Conservation (phyloP, 441 rosid genomes). For the Manihot esculenta region DNA sequence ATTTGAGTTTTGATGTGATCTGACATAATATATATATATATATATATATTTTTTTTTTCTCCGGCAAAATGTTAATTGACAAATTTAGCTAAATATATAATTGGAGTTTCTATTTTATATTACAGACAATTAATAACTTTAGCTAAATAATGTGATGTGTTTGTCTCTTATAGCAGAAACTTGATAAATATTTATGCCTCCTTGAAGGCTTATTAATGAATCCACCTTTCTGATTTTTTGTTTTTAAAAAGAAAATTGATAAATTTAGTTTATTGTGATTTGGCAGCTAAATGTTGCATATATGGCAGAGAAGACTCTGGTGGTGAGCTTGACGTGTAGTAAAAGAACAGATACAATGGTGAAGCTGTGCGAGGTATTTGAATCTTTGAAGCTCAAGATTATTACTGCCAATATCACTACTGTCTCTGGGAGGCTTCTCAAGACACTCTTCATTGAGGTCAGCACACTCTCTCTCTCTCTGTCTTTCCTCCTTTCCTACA, state of each 20-base stretch:
- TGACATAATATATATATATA: too few relatives aligned
- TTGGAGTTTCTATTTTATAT: too few relatives aligned
- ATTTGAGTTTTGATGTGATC: too few relatives aligned
- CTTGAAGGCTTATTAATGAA: too few relatives aligned
- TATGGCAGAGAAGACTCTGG: slow-evolving; percentile 68
- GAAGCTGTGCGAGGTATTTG: slow-evolving; percentile 78
- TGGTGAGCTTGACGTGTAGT: slow-evolving; percentile 81
- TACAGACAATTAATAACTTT: too few relatives aligned
- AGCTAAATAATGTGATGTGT: too few relatives aligned
- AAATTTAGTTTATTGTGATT: neutral
- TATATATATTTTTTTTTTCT: too few relatives aligned
- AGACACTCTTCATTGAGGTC: slow-evolving; percentile 87
- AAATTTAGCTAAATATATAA: too few relatives aligned
- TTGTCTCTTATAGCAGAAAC: neutral
- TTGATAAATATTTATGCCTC: too few relatives aligned
- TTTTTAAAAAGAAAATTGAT: neutral
- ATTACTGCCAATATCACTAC: slow-evolving; percentile 71
- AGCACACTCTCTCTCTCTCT: slow-evolving; percentile 11
- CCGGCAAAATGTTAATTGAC: too few relatives aligned
- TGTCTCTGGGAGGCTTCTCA: slow-evolving; percentile 68
- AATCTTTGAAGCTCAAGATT: slow-evolving; percentile 72
- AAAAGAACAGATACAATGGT: slow-evolving; percentile 86
- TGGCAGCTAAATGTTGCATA: slow-evolving; percentile 58
- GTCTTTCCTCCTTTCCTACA: too few relatives aligned
- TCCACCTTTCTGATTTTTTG: too few relatives aligned